A percentile compares a stretch with the other conserved stretches of the same genome.
These are phyloP conservation scores for Colletotrichum musae DNA, from an alignment of 2,329 filamentous ascomycete genomes.

Conservation along the genomic window DNA sequence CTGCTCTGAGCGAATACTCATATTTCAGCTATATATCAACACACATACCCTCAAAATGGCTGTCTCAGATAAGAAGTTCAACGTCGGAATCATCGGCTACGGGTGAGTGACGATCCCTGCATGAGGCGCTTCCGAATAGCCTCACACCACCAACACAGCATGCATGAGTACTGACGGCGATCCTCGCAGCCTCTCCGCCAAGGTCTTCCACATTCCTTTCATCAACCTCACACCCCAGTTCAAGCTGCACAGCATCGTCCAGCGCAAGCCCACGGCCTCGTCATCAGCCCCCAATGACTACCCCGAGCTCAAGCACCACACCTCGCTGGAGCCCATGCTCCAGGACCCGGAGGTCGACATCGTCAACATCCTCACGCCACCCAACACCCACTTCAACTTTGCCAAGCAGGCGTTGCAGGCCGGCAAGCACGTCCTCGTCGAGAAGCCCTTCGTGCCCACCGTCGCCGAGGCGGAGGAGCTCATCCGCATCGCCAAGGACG, in stretches of 20 bases:
- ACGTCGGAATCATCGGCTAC: constrained; percentile 67
- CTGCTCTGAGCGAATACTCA: too few relatives aligned
- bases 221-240: constrained; percentile 75
- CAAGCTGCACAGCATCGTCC: constrained; percentile 81
- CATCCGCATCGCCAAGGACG: constrained; percentile 65
- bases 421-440: constrained; percentile 84
- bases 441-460: constrained; percentile 87
- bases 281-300: constrained; percentile 81
- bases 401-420: constrained; percentile 75
- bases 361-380: constrained; percentile 79
- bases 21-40: background rate
- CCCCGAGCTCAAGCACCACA: constrained; percentile 75
- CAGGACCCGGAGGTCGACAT: constrained; percentile 77
- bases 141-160: background rate
- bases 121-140: constrained; percentile 7
- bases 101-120: constrained; percentile 55
- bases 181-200: constrained; percentile 71
- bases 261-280: constrained; percentile 77
- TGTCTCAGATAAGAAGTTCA: constrained; percentile 56
- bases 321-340: constrained; percentile 73
- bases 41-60: constrained; percentile 23
- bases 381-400: constrained; percentile 78
- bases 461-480: constrained; percentile 77
- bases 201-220: constrained; percentile 88
- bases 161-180: too few relatives aligned